phyloP scores from a whole-genome alignment of 1,139 yeast species.

The Suhomyces guaymorum region DNA sequence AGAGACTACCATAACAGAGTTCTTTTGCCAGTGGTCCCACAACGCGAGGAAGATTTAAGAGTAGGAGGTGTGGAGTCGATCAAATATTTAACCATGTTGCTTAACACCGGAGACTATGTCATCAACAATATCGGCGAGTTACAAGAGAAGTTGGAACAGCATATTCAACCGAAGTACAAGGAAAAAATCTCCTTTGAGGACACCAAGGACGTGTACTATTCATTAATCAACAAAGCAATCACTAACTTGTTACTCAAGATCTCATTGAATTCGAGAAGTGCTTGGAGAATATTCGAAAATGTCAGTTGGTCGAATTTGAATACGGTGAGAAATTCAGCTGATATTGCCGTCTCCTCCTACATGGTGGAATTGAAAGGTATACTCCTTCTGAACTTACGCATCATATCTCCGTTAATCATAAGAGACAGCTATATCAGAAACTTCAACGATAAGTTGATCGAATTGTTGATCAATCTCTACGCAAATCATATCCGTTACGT shows the following conservation, averaged over 20 bases:
- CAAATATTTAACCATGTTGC: slow-evolving; percentile 65
- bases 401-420: slow-evolving; percentile 61
- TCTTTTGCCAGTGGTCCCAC: slow-evolving; percentile 60
- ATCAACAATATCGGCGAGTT: slow-evolving; percentile 75
- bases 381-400: slow-evolving; percentile 45
- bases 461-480: slow-evolving; percentile 58
- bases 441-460: slow-evolving; percentile 76
- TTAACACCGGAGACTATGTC: slow-evolving; percentile 91
- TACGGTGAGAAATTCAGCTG: slow-evolving; percentile 42
- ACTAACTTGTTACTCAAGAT: slow-evolving; percentile 59
- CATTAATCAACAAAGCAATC: slow-evolving; percentile 60
- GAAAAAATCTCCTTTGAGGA: slow-evolving; percentile 49
- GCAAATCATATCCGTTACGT: slow-evolving; percentile 56
- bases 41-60: slow-evolving; percentile 24
- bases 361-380: slow-evolving; percentile 56
- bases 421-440: slow-evolving; percentile 73
- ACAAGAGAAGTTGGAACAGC: slow-evolving; percentile 59
- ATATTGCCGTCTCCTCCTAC: slow-evolving; percentile 63
- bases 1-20: slow-evolving; percentile 63
- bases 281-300: slow-evolving; percentile 86
- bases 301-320: slow-evolving; percentile 70
- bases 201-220: slow-evolving; percentile 57
- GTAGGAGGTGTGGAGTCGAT: slow-evolving; percentile 52
- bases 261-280: slow-evolving; percentile 59
- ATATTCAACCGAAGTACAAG: slow-evolving; percentile 41